These are phyloP conservation scores for Solanum arcanum DNA, from an alignment of 257 asterid genomes.

Conservation along the genomic window DNA sequence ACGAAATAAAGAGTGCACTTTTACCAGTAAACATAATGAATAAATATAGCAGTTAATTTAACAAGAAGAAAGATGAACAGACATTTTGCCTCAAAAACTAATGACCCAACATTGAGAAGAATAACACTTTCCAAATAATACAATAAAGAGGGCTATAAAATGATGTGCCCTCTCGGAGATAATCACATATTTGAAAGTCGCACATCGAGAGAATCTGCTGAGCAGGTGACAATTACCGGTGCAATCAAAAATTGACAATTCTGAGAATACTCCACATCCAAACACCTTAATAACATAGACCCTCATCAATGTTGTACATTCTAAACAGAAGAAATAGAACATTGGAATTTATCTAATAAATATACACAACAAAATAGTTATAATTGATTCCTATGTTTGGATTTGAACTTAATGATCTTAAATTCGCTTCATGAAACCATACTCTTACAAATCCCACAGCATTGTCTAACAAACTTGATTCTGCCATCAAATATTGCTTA, in stretches of 20 bases:
- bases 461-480: background rate
- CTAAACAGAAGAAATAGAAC: background rate
- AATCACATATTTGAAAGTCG: background rate
- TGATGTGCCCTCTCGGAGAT: background rate
- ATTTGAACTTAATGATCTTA: background rate
- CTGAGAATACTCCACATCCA: background rate
- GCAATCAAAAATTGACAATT: background rate
- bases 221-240: background rate
- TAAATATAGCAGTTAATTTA: background rate
- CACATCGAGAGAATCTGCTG: background rate
- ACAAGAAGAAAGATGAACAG: background rate
- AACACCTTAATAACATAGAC: background rate
- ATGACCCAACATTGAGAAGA: background rate
- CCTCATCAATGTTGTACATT: background rate
- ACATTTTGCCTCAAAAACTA: background rate
- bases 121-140: background rate
- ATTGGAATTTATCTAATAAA: background rate
- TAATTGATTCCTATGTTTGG: background rate
- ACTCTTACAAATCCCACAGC: background rate
- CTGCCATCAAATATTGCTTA: background rate
- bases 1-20: background rate
- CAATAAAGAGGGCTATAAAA: background rate
- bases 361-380: background rate
- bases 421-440: background rate
- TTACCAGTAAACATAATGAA: background rate